A percentile compares a stretch with the other conserved stretches of the same genome.
Conservation (phyloP, 345 rosid species). For the Mallotus nudiflorus region DNA sequence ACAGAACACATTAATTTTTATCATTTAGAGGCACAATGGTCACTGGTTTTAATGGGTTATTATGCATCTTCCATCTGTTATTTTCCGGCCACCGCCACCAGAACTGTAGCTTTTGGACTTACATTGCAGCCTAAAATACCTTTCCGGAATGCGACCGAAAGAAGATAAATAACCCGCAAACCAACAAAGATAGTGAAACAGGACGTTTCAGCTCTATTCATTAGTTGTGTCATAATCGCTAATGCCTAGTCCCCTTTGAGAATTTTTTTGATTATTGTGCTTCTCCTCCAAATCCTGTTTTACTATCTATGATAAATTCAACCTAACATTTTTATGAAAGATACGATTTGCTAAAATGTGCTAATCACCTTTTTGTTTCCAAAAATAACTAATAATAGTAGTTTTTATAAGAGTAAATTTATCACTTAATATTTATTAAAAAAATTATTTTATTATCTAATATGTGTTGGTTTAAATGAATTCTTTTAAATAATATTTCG, state of each 20-base stretch:
- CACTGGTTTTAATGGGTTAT: neutral
- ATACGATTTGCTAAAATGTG: too few relatives aligned
- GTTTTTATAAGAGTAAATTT: too few relatives aligned
- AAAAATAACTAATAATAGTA: too few relatives aligned
- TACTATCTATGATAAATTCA: too few relatives aligned
- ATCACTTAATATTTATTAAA: too few relatives aligned
- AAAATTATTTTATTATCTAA: too few relatives aligned
- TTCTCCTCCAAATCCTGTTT: too few relatives aligned
- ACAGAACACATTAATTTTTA: too few relatives aligned
- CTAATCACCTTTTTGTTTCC: too few relatives aligned
- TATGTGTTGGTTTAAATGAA: too few relatives aligned
- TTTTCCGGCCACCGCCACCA: neutral
- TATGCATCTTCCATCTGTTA: neutral
- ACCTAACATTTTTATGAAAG: too few relatives aligned
- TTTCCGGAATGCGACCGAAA: neutral
- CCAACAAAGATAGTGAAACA: constrained; percentile 3
- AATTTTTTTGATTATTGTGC: neutral
- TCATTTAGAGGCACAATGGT: neutral
- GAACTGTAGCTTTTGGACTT: constrained; percentile 2
- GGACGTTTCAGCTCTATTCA: constrained; percentile 1
- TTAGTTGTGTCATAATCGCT: constrained; percentile 8
- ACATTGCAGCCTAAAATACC: neutral
- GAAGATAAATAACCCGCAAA: neutral
- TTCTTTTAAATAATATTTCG: too few relatives aligned
- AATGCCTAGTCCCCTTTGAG: neutral